Conservation (phyloP, 108 stramenopile species). For the Ochromonas danica region DNA sequence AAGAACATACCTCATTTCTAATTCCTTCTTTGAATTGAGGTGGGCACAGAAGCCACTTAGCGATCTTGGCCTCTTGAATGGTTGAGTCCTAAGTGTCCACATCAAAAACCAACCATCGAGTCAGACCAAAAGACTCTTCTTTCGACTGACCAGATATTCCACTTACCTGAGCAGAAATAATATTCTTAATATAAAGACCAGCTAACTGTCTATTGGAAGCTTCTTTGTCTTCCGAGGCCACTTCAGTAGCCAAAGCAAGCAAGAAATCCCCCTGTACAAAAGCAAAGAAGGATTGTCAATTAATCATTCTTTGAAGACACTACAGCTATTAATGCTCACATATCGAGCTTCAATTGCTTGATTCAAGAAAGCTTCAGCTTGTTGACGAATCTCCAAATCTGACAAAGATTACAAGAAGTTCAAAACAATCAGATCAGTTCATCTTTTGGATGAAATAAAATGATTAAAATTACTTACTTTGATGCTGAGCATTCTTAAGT, state of each 20-base stretch:
- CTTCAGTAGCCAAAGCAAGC: slow-evolving; percentile 61
- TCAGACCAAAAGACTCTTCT: background rate
- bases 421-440: background rate
- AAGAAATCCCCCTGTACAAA: slow-evolving; percentile 43
- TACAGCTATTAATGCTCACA: background rate
- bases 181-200: slow-evolving; percentile 78
- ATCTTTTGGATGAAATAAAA: background rate
- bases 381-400: slow-evolving; percentile 5
- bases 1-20: slow-evolving; percentile 50
- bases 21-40: slow-evolving; percentile 56
- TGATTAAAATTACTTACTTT: background rate
- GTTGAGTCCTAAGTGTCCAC: slow-evolving; percentile 64
- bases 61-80: slow-evolving; percentile 60
- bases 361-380: slow-evolving; percentile 23
- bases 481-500: slow-evolving; percentile 9
- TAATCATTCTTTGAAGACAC: background rate
- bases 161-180: slow-evolving; percentile 57
- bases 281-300: background rate
- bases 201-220: slow-evolving; percentile 67
- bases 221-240: slow-evolving; percentile 63
- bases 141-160: no score
- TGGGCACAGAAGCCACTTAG: slow-evolving; percentile 68
- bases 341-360: slow-evolving; percentile 29
- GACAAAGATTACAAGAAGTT: background rate
- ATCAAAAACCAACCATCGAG: background rate